A percentile compares a stretch with the other conserved stretches of the same genome.
phyloP scores from a whole-genome alignment of 148 eudicot genomes.

The Dianthus caryophyllus region DNA sequence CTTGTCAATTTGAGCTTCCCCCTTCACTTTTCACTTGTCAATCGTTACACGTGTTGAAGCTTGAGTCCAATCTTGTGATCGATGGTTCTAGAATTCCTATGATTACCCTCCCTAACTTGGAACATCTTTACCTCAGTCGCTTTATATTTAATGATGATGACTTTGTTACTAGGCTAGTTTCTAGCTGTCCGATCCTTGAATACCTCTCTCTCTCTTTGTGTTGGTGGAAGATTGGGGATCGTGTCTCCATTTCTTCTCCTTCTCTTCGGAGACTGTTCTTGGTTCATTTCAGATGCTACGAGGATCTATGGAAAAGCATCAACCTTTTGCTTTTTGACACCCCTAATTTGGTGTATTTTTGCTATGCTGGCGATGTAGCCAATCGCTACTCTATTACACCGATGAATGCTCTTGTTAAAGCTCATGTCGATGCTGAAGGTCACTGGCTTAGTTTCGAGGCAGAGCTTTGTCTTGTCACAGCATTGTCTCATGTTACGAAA shows the following conservation, averaged over 20 bases:
- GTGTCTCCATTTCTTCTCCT: not conserved
- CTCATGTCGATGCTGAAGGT: not conserved
- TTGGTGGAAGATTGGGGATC: not conserved
- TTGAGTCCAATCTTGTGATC: conserved; percentile 2
- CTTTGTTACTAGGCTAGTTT: conserved; percentile 18
- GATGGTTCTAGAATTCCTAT: not conserved
- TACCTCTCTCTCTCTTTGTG: conserved; percentile 5
- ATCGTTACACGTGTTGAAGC: not conserved
- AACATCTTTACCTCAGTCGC: not conserved
- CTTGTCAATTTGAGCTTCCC: not conserved
- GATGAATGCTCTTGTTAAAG: conserved; percentile 14
- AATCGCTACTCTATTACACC: not conserved
- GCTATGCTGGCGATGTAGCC: not conserved
- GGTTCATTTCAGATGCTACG: not conserved
- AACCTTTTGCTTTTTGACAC: conserved; percentile 17
- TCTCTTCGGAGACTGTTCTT: conserved; percentile 13
- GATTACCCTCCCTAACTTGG: too few relatives aligned
- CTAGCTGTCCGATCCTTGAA: conserved; percentile 25
- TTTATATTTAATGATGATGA: not conserved
- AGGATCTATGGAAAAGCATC: not conserved
- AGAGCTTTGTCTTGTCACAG: too few relatives aligned
- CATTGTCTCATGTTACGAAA: too few relatives aligned
- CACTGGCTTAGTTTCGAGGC: not conserved
- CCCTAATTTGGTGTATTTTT: conserved; percentile 21
- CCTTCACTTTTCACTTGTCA: not conserved